These are phyloP conservation scores for Sindora glabra DNA, from an alignment of 306 rosid species.

Conservation along the genomic window DNA sequence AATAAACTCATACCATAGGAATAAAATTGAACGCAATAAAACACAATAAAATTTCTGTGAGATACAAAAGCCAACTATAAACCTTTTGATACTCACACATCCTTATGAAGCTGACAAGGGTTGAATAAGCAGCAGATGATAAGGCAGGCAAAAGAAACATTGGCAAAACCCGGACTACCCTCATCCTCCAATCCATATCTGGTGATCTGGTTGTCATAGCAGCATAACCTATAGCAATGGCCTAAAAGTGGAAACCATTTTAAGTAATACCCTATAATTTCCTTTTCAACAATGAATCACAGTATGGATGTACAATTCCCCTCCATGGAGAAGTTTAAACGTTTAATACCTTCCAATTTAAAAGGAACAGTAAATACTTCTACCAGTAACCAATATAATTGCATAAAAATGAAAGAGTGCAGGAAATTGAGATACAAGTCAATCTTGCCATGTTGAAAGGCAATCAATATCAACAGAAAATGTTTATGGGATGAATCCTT, in stretches of 20 bases:
- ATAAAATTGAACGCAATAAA: background rate
- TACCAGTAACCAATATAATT: too few relatives aligned
- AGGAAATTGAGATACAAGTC: background rate
- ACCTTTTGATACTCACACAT: slow-evolving; percentile 61
- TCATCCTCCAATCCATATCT: slow-evolving; percentile 72
- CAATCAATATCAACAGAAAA: background rate
- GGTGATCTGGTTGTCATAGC: slow-evolving; percentile 62
- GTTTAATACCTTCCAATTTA: background rate
- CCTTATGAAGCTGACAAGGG: slow-evolving; percentile 47
- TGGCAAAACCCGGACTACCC: slow-evolving; percentile 68
- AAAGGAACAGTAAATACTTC: background rate
- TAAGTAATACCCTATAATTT: slow-evolving; percentile 1
- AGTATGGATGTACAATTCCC: too few relatives aligned
- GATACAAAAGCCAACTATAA: background rate
- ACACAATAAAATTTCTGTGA: background rate
- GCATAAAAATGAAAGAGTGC: background rate
- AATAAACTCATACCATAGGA: background rate
- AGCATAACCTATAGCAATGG: slow-evolving; percentile 75
- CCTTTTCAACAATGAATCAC: background rate
- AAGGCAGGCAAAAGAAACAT: slow-evolving; percentile 89
- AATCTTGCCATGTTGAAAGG: slow-evolving; percentile 1
- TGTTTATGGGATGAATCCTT: background rate
- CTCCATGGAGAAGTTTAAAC: too few relatives aligned
- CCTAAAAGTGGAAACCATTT: slow-evolving; percentile 45
- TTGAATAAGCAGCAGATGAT: slow-evolving; percentile 41